A percentile compares a stretch with the other conserved stretches of the same genome.
These are phyloP conservation scores for Arachis stenosperma DNA, from an alignment of 306 rosid genomes.

Conservation along the genomic window DNA sequence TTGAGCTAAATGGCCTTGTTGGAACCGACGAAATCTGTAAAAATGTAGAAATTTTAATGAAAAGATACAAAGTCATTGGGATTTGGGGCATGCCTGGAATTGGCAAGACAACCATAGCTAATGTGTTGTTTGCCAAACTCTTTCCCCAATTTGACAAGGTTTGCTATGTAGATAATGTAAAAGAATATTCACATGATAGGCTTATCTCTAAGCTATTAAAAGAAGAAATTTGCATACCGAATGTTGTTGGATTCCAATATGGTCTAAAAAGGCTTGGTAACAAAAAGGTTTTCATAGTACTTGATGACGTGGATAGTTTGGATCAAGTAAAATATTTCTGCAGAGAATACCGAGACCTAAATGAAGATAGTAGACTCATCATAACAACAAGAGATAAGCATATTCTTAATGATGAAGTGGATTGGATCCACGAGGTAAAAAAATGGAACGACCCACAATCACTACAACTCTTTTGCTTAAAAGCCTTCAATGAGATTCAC, in stretches of 20 bases:
- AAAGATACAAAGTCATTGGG: background rate
- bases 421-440: too few relatives aligned
- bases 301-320: slow-evolving; percentile 19
- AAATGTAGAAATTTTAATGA: too few relatives aligned
- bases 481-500: too few relatives aligned
- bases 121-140: background rate
- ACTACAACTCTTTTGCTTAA: too few relatives aligned
- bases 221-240: background rate
- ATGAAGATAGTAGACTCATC: slow-evolving; percentile 3
- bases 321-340: background rate
- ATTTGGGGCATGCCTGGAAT: slow-evolving; percentile 39
- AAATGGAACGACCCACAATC: too few relatives aligned
- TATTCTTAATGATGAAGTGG: too few relatives aligned
- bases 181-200: background rate
- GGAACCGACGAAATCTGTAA: too few relatives aligned
- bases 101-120: slow-evolving; percentile 23
- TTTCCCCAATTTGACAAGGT: background rate
- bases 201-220: background rate
- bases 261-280: background rate
- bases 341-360: background rate
- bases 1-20: too few relatives aligned
- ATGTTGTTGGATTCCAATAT: background rate
- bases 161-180: slow-evolving; percentile 7
- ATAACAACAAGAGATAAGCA: background rate
- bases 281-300: slow-evolving; percentile 16